phyloP scores from a whole-genome alignment of 2,329 filamentous ascomycete genomes.

The Apiospora saccharicola region DNA sequence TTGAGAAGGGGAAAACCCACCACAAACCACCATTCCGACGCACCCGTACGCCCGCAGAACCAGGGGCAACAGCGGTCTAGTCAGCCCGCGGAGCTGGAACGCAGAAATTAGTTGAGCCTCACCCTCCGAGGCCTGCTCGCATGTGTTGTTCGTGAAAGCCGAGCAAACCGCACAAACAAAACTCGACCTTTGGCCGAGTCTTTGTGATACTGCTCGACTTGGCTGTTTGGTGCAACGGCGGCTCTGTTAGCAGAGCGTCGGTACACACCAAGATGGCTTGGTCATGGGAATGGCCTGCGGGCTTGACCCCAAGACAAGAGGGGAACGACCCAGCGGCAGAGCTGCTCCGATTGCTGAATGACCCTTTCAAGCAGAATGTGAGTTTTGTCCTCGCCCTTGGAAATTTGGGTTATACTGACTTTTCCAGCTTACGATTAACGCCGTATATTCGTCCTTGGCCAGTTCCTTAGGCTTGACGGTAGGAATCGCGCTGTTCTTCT shows the following conservation, averaged over 20 bases:
- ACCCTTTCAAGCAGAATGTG: slow-evolving; percentile 60
- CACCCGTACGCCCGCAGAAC: not conserved
- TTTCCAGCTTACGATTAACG: slow-evolving; percentile 56
- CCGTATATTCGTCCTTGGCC: slow-evolving; percentile 80
- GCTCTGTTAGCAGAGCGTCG: slow-evolving; percentile 14
- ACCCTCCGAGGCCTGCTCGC: not conserved
- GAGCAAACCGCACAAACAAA: not conserved
- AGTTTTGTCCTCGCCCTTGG: slow-evolving; percentile 27
- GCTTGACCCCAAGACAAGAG: slow-evolving; percentile 31
- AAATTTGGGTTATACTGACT: slow-evolving; percentile 17
- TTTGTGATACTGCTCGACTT: not conserved
- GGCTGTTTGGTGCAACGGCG: slow-evolving; percentile 1
- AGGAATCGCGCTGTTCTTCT: slow-evolving; percentile 82
- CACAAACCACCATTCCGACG: not conserved
- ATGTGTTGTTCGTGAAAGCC: not conserved
- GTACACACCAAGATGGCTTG: slow-evolving; percentile 14
- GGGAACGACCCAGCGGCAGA: slow-evolving; percentile 47
- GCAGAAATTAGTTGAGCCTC: not conserved
- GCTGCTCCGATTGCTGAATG: slow-evolving; percentile 56
- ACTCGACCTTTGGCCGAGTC: not conserved
- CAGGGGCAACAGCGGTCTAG: not conserved
- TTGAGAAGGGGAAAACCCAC: not conserved
- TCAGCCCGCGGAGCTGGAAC: not conserved
- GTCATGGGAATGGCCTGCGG: slow-evolving; percentile 4
- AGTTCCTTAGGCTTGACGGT: slow-evolving; percentile 80